Evolutionary conservation across 495 filamentous ascomycete genomes (phyloP).

Genomic region (Emericellopsis terricola): DNA sequence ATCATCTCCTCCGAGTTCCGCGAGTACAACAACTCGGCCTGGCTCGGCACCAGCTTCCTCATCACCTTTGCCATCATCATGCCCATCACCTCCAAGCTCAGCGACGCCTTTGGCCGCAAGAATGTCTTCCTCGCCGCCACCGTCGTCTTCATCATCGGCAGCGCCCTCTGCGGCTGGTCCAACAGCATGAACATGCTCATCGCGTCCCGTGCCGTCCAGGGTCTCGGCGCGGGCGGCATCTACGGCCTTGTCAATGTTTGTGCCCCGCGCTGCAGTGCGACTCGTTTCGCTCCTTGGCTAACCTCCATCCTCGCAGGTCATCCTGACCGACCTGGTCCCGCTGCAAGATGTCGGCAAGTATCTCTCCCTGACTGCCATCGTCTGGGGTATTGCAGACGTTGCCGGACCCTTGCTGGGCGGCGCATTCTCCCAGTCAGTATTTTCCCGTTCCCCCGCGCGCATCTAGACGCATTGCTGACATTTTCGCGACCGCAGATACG

Average conservation of each 20-base stretch:
- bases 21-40: conserved; percentile 4
- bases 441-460: conserved; percentile 7
- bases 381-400: too few relatives aligned
- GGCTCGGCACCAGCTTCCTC: not conserved
- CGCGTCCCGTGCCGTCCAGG: conserved; percentile 17
- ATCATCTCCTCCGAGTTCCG: conserved; percentile 40
- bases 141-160: conserved; percentile 21
- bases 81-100: conserved; percentile 1
- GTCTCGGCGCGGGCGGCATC: conserved; percentile 14
- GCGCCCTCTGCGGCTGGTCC: conserved; percentile 24
- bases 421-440: not conserved
- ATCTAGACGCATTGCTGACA: too few relatives aligned
- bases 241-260: too few relatives aligned
- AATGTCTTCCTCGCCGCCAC: conserved; percentile 29
- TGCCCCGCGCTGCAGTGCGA: too few relatives aligned
- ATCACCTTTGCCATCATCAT: not conserved
- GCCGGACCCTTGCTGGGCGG: too few relatives aligned
- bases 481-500: conserved; percentile 16
- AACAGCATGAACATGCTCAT: conserved; percentile 26
- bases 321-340: conserved; percentile 28
- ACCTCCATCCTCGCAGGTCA: conserved; percentile 21
- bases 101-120: conserved; percentile 12
- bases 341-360: conserved; percentile 20
- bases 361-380: conserved; percentile 21
- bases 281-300: too few relatives aligned